These are phyloP conservation scores for Leccinum truebloodii DNA, from an alignment of 768 basidiomycete genomes.

Conservation along the genomic window DNA sequence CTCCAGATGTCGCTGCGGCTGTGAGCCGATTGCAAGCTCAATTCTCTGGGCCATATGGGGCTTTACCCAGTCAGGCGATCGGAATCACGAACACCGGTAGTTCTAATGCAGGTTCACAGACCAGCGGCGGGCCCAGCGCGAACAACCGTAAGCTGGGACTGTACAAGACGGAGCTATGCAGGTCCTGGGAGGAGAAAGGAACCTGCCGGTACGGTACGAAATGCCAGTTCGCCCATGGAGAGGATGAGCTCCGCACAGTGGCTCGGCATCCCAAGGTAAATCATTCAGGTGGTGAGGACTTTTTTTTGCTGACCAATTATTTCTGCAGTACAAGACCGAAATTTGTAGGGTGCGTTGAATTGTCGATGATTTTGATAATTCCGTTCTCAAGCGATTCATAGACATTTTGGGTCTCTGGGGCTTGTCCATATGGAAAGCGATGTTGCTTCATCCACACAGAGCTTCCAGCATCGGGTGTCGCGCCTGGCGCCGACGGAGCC, in stretches of 20 bases:
- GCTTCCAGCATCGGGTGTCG: conserved; percentile 64
- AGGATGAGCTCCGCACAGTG: conserved; percentile 84
- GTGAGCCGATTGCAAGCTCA: conserved; percentile 61
- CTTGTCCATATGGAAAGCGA: conserved; percentile 89
- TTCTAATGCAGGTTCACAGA: conserved; percentile 29
- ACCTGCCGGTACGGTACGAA: conserved; percentile 83
- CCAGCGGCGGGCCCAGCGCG: conserved; percentile 72
- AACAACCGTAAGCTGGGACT: conserved; percentile 90
- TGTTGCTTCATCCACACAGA: conserved; percentile 96
- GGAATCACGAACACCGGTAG: conserved; percentile 44
- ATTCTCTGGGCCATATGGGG: conserved; percentile 55
- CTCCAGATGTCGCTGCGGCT: conserved; percentile 56
- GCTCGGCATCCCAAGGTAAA: conserved; percentile 85
- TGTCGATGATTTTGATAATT: not conserved
- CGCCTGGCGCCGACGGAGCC: conserved; percentile 53
- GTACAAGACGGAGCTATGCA: conserved; percentile 89
- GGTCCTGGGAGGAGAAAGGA: conserved; percentile 93
- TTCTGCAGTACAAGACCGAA: conserved; percentile 83
- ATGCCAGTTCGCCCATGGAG: conserved; percentile 93
- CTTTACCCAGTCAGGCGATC: conserved; percentile 45
- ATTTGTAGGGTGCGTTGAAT: conserved; percentile 73
- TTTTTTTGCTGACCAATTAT: conserved; percentile 18
- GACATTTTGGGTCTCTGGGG: conserved; percentile 95
- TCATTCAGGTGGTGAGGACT: not conserved
- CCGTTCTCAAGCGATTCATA: conserved; percentile 31